Base-by-base conservation (phyloP, 179 eudicot species). In the Camellia oleifera region DNA sequence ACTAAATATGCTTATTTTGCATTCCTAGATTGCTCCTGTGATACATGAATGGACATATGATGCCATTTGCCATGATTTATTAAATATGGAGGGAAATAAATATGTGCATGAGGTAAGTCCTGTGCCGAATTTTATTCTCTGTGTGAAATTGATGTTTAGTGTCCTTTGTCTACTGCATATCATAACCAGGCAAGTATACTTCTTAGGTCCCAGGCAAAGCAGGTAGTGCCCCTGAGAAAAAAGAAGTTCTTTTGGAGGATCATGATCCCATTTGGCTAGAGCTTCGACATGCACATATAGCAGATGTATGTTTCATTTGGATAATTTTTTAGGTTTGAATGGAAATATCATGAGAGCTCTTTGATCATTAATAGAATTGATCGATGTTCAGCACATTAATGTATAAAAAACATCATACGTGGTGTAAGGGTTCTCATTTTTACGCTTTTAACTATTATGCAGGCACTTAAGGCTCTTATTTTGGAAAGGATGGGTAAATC, bases 31-130 rank as follows among this genome's bases (percentile, higher is more conserved):
- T 87, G 96, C 99, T 82, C 99, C 99, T 57, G 83, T 96, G 58
- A 96, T 96, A 82, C 99, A 96, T 82, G 99, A 96, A 84, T 96
- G 99, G 99, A 96, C 98, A 60, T 94, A 96, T 85, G 99, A 91
- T 84, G 98, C 99, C 64, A 96, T 96, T 97, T 94, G 99, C 85
- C 94, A 87, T 88, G 99, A 96, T 81, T 86, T 96, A 74, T 83
- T 96, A 62, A 85, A 83, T 76, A 84, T 96, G 90, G 97, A 96
- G 76, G 98, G 98, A 81, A 96, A 94, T 85, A 96, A 94, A 77
- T 95, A 94, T 82, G 94, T 92, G 67, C 88, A 92, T 53, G 99
- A 95, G 98, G 99, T 94, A 74, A 79, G 71, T 75, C 12, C 18
- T 77, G 3, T 67, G 11, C 14, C 5, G 40, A 7, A 42, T 72